Percentiles rank a stretch among this genome's conserved stretches.
These are phyloP conservation scores for Amesomyces nigricolor DNA, from an alignment of 2,329 filamentous ascomycete species.

Conservation along the genomic window DNA sequence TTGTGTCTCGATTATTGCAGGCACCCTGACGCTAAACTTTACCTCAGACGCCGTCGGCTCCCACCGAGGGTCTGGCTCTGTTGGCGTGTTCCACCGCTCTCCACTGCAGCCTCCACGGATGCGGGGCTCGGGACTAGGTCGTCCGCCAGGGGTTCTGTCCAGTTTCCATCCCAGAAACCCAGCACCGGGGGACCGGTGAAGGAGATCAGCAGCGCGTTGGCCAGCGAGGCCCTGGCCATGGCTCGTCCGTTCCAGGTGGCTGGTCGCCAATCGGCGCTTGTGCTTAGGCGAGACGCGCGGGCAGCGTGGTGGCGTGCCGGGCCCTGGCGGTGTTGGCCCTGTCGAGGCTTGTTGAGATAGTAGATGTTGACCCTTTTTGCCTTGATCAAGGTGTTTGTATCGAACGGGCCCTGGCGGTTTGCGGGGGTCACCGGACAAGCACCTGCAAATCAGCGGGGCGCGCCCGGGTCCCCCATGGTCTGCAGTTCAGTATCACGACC, in stretches of 20 bases:
- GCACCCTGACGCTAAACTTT: no score
- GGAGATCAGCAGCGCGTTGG: background rate
- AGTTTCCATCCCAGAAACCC: no score
- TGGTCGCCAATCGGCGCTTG: conserved; percentile 19
- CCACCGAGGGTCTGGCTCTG: no score
- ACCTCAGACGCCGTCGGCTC: no score
- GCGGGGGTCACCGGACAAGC: conserved; percentile 5
- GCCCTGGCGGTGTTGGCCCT: no score
- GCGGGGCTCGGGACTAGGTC: no score
- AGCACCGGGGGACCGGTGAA: no score
- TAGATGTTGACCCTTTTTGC: background rate
- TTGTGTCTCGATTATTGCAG: no score
- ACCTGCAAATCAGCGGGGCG: conserved; percentile 6
- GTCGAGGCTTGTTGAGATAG: background rate
- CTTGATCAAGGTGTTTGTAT: background rate
- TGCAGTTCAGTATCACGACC: conserved; percentile 8
- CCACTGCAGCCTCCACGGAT: no score
- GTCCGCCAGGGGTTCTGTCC: no score
- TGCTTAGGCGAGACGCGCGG: background rate
- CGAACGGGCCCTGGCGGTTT: conserved; percentile 9
- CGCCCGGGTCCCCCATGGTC: background rate
- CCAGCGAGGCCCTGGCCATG: background rate
- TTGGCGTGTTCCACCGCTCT: no score
- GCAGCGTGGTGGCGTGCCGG: background rate
- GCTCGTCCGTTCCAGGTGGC: conserved; percentile 13